phyloP scores from a whole-genome alignment of 768 basidiomycete genomes.

The Rhodotorula kratochvilovae region DNA sequence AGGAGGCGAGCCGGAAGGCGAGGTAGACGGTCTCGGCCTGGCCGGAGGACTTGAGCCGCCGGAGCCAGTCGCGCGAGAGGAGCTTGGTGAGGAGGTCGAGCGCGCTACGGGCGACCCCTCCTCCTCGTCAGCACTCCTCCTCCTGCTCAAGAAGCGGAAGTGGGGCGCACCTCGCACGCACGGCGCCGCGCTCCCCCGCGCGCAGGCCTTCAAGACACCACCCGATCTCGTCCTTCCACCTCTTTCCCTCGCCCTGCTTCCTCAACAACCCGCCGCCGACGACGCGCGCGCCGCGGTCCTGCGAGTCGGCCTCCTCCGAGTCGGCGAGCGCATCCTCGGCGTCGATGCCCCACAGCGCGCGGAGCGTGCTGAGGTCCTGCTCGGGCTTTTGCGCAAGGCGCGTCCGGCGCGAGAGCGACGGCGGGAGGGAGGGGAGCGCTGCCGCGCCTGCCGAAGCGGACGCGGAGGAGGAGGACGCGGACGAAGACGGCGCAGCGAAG shows the following conservation, averaged over 20 bases:
- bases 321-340: constrained; percentile 28
- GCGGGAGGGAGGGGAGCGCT: constrained; percentile 1
- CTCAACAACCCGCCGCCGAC: constrained; percentile 24
- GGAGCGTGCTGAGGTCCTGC: background rate
- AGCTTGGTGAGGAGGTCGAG: constrained; percentile 36
- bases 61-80: constrained; percentile 31
- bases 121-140: too few species aligned
- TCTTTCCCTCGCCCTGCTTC: constrained; percentile 35
- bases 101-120: constrained; percentile 14
- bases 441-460: background rate
- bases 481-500: background rate
- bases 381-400: background rate
- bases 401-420: background rate
- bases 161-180: constrained; percentile 38
- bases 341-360: constrained; percentile 25
- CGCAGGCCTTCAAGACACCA: constrained; percentile 35
- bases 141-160: too few species aligned
- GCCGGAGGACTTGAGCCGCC: constrained; percentile 31
- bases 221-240: constrained; percentile 39
- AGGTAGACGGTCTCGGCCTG: constrained; percentile 32
- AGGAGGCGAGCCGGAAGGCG: background rate
- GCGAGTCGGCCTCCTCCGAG: background rate
- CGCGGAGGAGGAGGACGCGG: background rate
- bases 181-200: constrained; percentile 6
- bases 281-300: constrained; percentile 18